phyloP scores from a whole-genome alignment of 78 protist species.

The Guillardia theta region DNA sequence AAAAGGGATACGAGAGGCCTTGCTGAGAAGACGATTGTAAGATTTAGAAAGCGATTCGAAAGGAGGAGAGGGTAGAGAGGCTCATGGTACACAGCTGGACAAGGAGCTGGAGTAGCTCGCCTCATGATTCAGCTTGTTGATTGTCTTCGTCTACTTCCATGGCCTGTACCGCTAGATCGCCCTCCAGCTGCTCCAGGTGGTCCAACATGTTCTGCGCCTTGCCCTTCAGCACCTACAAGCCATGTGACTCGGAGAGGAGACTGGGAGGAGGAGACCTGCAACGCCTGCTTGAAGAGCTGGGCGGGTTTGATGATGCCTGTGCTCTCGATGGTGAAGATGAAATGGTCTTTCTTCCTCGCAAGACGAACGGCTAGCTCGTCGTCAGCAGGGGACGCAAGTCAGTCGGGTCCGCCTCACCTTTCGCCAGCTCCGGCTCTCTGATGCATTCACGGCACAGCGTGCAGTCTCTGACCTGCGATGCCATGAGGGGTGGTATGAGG shows the following conservation, averaged over 20 bases:
- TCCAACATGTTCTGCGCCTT: not conserved
- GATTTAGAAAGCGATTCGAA: no score
- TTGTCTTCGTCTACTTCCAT: not conserved
- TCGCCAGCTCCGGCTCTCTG: not conserved
- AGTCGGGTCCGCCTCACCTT: not conserved
- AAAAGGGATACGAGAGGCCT: no score
- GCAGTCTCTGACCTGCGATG: not conserved
- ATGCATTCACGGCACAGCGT: constrained; percentile 14
- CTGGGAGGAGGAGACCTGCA: not conserved
- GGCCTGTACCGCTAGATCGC: not conserved
- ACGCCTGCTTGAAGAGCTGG: not conserved
- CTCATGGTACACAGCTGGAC: no score
- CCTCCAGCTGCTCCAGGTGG: not conserved
- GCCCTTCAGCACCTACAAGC: not conserved
- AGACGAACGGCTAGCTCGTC: not conserved
- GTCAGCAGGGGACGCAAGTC: not conserved
- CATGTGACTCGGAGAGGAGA: not conserved
- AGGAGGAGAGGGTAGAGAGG: no score
- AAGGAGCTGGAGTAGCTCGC: no score
- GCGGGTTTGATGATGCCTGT: not conserved
- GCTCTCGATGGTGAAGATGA: constrained; percentile 11
- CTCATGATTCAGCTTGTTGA: not conserved
- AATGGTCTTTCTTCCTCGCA: not conserved
- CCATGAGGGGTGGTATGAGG: no score
- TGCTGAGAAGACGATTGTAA: no score